phyloP scores from a whole-genome alignment of 2,329 filamentous ascomycete genomes.

The Aspergillus tamarii region DNA sequence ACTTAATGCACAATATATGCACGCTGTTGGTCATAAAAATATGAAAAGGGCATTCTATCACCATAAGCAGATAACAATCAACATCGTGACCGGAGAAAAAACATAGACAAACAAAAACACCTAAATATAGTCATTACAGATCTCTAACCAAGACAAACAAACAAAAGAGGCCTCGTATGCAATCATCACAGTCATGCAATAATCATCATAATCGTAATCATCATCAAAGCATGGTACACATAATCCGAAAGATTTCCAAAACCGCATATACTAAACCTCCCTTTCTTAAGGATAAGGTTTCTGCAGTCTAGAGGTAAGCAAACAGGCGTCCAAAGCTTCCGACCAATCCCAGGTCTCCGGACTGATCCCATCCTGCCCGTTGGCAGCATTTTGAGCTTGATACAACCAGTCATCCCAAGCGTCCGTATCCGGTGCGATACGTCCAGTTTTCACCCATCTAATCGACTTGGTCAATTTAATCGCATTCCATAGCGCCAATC shows the following conservation, averaged over 20 bases:
- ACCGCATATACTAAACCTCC: background rate
- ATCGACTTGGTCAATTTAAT: conserved; percentile 58
- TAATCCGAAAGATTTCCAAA: background rate
- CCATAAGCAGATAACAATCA: background rate
- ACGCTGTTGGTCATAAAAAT: too few relatives aligned
- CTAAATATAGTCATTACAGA: background rate
- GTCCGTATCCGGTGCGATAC: conserved; percentile 57
- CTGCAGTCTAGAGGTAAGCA: background rate
- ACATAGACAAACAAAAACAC: background rate
- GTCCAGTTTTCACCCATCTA: conserved; percentile 57
- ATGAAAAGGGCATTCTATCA: background rate
- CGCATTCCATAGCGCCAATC: conserved; percentile 61
- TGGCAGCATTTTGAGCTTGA: conserved; percentile 11
- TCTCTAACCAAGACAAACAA: background rate
- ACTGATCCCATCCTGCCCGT: background rate
- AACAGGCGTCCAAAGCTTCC: background rate
- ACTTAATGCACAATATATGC: too few relatives aligned
- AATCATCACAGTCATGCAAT: background rate
- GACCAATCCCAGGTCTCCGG: conserved; percentile 5
- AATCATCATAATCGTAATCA: background rate
- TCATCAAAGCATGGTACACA: background rate
- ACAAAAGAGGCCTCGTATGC: background rate
- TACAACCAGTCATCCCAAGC: conserved; percentile 60
- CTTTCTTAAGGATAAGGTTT: too few relatives aligned
- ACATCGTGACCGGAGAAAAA: background rate